Evolutionary conservation across 176 grass and related monocot genomes (phyloP), one percentile per base, ranked within the genome.

Genomic region (Poa annua): DNA sequence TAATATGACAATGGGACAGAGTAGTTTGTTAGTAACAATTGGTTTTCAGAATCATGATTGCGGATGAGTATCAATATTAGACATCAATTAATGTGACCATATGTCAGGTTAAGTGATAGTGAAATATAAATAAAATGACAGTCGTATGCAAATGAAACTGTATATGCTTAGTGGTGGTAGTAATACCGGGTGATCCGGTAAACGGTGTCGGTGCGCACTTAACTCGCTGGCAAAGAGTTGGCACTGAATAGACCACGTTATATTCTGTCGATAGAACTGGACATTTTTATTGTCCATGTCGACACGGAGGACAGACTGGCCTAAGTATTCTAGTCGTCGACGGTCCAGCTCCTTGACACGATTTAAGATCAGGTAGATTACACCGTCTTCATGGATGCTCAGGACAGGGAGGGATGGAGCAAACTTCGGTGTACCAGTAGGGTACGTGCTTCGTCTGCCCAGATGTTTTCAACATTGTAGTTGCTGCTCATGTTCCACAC

Each of bases 391-490:
- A 29, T 61, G 57, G 57, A 61, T 61, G 57, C 57, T 61, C 24
- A 63, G 81, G 39, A 63, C 26, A 8, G 55, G 69, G 4, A 61
- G 4, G 0, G 57, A 13, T 10, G 57, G 57, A 29, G 2, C 4
- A 44, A 33, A 38, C 61, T 33, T 64, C 15, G 5, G 0, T 26
- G 29, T 33, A 26, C 13, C 26, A 2, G 2, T 29, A 33, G 61
- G 29, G 61, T 33, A 33, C 5, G n/a, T n/a, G 61, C 6, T 26
- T 8, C 14, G 0, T 15, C 51, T 4, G 13, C 13, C 57, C 81
- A 83, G 14, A 83, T 47, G 71, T 83, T 45, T 2, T 17, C 6
- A 2, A 62, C 8, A 8, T 5, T n/a, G 81, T 75, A 83, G 12
- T 22, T 44, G 5, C 4, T n/a, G 13, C 32, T 44, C 26, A 24